Base-by-base conservation (phyloP, 176 grass and related monocot genomes). In the Elymus sibiricus region DNA sequence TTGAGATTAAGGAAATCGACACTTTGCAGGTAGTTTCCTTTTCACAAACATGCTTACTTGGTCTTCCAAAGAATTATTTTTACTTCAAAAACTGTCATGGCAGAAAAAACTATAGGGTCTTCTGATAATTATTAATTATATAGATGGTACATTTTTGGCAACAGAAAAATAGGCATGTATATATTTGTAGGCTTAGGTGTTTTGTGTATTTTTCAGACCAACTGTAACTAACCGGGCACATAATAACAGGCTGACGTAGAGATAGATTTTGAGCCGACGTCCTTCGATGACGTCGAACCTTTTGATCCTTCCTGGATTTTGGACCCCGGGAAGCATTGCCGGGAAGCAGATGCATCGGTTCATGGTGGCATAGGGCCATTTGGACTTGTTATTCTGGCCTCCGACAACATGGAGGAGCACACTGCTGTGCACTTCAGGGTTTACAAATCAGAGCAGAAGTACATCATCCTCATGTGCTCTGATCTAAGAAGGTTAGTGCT, bases 281-380 rank as follows among this genome's bases (percentile, higher is more conserved):
- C n/a, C n/a, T n/a, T n/a, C n/a, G n/a, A n/a, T n/a, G 65, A 69
- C 35, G 65, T 37, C 8, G 65, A 69, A 24, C 26, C 82, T 24
- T 98, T 98, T 58, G 91, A 95, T 60, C 79, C 91, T 62, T 81
- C 89, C 44, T 93, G 89, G 92, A 86, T 89, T 77, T 64, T 89
- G 28, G 92, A 95, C 26, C 40, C 87, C 13, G 74, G 91, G 78
- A 87, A 86, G 39, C 91, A 91, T 56, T 95, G 90, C 53, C 79
- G 76, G 4, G 86, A 92, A 78, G 63, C 82, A 49, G 88, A 83
- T 81, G 92, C 85, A 11, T 88, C 79, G 4, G 38, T 83, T 74
- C 61, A 58, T 49, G 92, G 90, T n/a, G 58, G 65, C 1, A 34
- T 93, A 56, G 95, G 95, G 44, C 95, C 91, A 32, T 98, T 98